Conservation (phyloP, 192 early-diverging fungal genomes). For the Coemansia sp. region DNA sequence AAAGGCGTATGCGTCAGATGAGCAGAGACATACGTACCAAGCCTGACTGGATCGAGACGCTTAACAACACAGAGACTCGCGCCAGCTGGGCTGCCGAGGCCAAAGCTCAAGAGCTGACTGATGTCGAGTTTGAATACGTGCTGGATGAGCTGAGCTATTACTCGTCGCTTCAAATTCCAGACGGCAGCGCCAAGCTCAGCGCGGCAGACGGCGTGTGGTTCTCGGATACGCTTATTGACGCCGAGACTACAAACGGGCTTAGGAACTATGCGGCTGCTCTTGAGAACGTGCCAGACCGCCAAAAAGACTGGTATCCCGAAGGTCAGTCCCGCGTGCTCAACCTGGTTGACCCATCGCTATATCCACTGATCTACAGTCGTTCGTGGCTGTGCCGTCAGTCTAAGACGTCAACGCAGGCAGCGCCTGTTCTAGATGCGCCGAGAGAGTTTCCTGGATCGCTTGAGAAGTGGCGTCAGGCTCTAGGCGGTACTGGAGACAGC, state of each 20-base stretch:
- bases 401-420: not conserved
- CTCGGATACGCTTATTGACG: slow-evolving; percentile 20
- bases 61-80: slow-evolving; percentile 13
- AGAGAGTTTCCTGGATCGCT: not conserved
- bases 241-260: not conserved
- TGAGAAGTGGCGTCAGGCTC: not conserved
- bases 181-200: not conserved
- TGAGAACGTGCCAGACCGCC: slow-evolving; percentile 7
- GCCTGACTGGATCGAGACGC: slow-evolving; percentile 28
- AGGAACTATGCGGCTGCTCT: slow-evolving; percentile 7
- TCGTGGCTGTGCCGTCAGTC: not conserved
- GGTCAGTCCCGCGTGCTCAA: slow-evolving; percentile 46
- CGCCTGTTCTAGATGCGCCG: not conserved
- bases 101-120: slow-evolving; percentile 14
- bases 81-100: slow-evolving; percentile 8
- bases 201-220: slow-evolving; percentile 17
- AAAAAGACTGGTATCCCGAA: slow-evolving; percentile 58
- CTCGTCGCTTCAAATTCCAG: slow-evolving; percentile 18
- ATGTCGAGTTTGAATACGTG: slow-evolving; percentile 21
- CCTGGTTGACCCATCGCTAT: slow-evolving; percentile 52
- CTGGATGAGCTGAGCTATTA: slow-evolving; percentile 36
- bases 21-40: slow-evolving; percentile 39
- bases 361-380: slow-evolving; percentile 21
- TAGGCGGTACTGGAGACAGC: not conserved
- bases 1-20: slow-evolving; percentile 10